Evolutionary conservation across 2,329 filamentous ascomycete species (phyloP).

Genomic region (Paracoccidioides lutzii): DNA sequence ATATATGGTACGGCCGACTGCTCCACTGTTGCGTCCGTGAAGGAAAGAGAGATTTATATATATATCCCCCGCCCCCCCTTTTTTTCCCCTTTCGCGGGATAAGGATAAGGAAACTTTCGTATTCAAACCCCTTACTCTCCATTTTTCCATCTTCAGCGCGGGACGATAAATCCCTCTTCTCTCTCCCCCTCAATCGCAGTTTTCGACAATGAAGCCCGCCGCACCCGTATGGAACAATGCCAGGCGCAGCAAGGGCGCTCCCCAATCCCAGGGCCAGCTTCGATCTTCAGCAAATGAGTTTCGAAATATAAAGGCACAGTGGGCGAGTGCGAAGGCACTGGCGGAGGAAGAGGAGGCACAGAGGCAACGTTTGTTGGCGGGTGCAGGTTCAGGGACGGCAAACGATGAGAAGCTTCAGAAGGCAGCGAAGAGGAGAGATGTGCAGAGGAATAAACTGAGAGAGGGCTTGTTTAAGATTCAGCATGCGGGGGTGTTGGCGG

Average conservation of each 20-base stretch:
- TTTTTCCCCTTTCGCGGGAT: too few species aligned
- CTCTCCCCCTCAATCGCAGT: too few species aligned
- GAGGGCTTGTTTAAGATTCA: slow-evolving; percentile 28
- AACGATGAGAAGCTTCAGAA: slow-evolving; percentile 11
- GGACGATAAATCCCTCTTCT: too few species aligned
- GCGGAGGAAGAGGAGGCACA: slow-evolving; percentile 12
- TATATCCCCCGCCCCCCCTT: too few species aligned
- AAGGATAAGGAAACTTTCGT: background rate
- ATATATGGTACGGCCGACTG: background rate
- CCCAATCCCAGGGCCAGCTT: background rate
- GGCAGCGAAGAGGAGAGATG: slow-evolving; percentile 18
- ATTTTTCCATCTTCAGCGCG: too few species aligned
- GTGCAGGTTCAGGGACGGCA: slow-evolving; percentile 1
- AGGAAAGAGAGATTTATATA: background rate
- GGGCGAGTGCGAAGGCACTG: slow-evolving; percentile 11
- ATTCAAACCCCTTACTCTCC: background rate
- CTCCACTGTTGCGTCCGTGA: background rate
- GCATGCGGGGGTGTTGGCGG: slow-evolving; percentile 26
- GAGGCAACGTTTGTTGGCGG: background rate
- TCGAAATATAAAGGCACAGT: slow-evolving; percentile 12
- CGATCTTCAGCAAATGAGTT: slow-evolving; percentile 8
- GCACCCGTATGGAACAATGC: background rate
- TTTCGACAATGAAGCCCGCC: background rate
- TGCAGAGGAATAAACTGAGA: slow-evolving; percentile 17
- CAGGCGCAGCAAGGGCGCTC: background rate